These are phyloP conservation scores for Citrus unshiu DNA, from an alignment of 345 rosid species.

Conservation along the genomic window DNA sequence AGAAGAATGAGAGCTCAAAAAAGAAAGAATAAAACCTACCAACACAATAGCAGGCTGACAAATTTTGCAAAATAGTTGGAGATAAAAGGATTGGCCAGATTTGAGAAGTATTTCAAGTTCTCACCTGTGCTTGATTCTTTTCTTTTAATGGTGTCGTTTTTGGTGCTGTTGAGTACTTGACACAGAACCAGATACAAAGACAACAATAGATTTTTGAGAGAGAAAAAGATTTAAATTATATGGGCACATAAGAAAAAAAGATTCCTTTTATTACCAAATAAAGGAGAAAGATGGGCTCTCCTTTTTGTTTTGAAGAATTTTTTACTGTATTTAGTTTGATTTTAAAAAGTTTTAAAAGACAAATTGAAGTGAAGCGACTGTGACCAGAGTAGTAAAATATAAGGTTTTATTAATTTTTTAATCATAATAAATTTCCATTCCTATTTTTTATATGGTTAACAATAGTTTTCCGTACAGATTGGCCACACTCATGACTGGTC, in stretches of 20 bases:
- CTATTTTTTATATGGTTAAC: background rate
- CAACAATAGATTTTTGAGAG: constrained; percentile 4
- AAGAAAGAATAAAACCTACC: background rate
- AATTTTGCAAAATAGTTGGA: background rate
- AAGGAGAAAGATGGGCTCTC: background rate
- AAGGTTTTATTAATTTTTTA: background rate
- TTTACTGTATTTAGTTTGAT: background rate
- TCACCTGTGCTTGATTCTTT: background rate
- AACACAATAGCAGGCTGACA: background rate
- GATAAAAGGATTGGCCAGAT: background rate
- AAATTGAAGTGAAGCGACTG: background rate
- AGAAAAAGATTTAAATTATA: background rate
- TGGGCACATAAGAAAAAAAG: background rate
- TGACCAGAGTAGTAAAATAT: background rate
- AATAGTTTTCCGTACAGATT: constrained; percentile 6
- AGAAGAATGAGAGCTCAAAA: no score
- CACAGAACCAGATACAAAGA: background rate
- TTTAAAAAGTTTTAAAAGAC: background rate
- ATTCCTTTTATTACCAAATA: constrained; percentile 11
- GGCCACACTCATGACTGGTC: background rate
- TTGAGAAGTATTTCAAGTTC: background rate
- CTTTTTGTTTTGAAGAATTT: background rate
- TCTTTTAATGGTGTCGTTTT: background rate
- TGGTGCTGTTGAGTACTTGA: background rate
- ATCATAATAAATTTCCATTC: background rate